A percentile compares a stretch with the other conserved stretches of the same genome.
These are phyloP conservation scores for Solanum paucissectum DNA, from an alignment of 257 asterid species.

Conservation along the genomic window DNA sequence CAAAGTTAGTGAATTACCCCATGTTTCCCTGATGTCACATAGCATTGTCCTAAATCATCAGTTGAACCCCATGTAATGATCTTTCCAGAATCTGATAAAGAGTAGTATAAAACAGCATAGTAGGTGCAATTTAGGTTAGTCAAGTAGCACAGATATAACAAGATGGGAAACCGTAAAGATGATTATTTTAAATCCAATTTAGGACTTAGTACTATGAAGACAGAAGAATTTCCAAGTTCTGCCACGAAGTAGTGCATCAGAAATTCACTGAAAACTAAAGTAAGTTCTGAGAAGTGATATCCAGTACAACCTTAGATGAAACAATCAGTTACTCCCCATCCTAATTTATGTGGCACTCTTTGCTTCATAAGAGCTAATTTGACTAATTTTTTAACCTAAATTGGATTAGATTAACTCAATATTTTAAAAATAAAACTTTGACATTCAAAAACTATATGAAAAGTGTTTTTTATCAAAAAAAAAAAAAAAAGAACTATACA, in stretches of 20 bases:
- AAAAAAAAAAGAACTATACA: background rate
- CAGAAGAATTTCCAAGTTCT: too few relatives aligned
- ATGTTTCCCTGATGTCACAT: conserved; percentile 89
- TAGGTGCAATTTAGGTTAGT: background rate
- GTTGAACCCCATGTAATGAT: conserved; percentile 98
- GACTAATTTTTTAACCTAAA: background rate
- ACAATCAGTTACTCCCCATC: background rate
- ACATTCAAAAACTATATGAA: background rate
- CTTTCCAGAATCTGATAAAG: conserved; percentile 67
- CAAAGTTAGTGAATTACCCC: conserved; percentile 44
- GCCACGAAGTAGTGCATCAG: background rate
- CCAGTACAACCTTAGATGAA: background rate
- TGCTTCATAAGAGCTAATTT: background rate
- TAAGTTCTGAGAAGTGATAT: background rate
- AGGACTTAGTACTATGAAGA: background rate
- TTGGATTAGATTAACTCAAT: background rate
- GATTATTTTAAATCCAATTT: background rate
- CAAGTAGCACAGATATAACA: background rate
- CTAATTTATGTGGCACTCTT: background rate
- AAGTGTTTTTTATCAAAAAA: background rate
- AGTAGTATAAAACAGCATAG: background rate
- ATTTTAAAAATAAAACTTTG: background rate
- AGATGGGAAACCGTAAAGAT: background rate
- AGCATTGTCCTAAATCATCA: conserved; percentile 91
- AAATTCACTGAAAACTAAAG: background rate